Conservation (phyloP, 148 eudicot genomes). For the Camellia sinensis region DNA sequence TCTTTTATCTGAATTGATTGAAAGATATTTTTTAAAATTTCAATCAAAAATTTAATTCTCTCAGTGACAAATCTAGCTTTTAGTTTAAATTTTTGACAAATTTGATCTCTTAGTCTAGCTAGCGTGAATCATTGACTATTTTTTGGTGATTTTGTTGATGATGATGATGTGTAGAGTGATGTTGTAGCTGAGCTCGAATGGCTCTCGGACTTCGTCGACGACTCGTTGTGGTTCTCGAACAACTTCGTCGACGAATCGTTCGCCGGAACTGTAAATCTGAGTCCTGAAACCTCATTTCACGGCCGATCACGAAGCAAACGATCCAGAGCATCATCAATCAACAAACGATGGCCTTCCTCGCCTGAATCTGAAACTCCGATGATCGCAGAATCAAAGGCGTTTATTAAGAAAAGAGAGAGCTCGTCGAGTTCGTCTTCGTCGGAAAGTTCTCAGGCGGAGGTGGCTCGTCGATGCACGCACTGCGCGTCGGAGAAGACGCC, state of each 20-base stretch:
- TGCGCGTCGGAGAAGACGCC: slow-evolving; percentile 46
- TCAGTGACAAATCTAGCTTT: no score
- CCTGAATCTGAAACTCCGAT: neutral
- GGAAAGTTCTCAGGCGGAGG: neutral
- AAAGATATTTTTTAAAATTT: no score
- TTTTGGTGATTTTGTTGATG: neutral
- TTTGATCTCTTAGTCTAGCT: no score
- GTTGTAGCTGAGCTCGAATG: slow-evolving; percentile 40
- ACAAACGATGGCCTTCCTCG: slow-evolving; percentile 8
- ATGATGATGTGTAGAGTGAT: slow-evolving; percentile 18
- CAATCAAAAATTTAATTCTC: no score
- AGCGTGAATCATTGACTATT: no score
- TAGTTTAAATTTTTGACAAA: no score
- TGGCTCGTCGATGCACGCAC: slow-evolving; percentile 27
- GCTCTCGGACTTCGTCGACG: slow-evolving; percentile 38
- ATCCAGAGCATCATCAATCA: slow-evolving; percentile 16
- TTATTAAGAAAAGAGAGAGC: neutral
- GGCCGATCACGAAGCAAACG: slow-evolving; percentile 32
- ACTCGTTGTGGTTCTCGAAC: slow-evolving; percentile 32
- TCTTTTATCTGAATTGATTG: no score
- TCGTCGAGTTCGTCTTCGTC: slow-evolving; percentile 10
- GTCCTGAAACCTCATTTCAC: slow-evolving; percentile 13
- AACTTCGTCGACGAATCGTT: slow-evolving; percentile 29
- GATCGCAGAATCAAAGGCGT: neutral
- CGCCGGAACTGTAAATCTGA: slow-evolving; percentile 5